phyloP scores from a whole-genome alignment of 192 early-diverging fungal species.

The Coemansia sp. region DNA sequence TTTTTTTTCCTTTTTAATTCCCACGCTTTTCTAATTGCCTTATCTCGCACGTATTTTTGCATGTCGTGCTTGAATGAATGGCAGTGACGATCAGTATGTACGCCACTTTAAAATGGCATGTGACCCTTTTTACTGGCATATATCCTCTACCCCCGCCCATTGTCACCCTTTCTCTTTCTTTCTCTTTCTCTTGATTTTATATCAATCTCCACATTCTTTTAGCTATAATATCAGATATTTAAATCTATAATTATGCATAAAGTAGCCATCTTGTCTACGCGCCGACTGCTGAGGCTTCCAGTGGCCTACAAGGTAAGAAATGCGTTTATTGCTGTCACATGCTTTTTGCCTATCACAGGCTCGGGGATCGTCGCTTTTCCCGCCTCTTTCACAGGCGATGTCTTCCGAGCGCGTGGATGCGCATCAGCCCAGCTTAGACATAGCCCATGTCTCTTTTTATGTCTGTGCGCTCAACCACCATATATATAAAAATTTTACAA shows the following conservation, averaged over 20 bases:
- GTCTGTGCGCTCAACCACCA: neutral
- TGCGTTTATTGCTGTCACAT: neutral
- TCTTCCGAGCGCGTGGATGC: neutral
- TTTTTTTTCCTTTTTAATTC: conserved; percentile 44
- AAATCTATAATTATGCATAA: conserved; percentile 13
- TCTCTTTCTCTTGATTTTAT: neutral
- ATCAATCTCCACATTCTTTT: neutral
- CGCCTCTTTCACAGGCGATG: neutral
- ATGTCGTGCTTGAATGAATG: no score
- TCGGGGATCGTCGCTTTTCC: neutral
- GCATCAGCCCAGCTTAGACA: neutral
- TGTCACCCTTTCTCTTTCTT: neutral
- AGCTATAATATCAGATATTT: neutral
- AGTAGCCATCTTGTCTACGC: conserved; percentile 24
- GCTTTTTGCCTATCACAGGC: neutral
- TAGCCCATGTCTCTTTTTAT: neutral
- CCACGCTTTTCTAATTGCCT: neutral
- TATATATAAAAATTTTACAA: neutral
- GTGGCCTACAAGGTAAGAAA: conserved; percentile 18
- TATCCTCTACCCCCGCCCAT: neutral
- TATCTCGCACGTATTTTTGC: neutral
- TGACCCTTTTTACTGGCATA: neutral
- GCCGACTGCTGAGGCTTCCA: conserved; percentile 21
- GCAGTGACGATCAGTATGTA: neutral
- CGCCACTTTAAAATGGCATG: neutral